A percentile compares a stretch with the other conserved stretches of the same genome.
These are phyloP conservation scores for Saccharomyces hybrid DNA, from an alignment of 1,139 yeast species.

Conservation along the genomic window DNA sequence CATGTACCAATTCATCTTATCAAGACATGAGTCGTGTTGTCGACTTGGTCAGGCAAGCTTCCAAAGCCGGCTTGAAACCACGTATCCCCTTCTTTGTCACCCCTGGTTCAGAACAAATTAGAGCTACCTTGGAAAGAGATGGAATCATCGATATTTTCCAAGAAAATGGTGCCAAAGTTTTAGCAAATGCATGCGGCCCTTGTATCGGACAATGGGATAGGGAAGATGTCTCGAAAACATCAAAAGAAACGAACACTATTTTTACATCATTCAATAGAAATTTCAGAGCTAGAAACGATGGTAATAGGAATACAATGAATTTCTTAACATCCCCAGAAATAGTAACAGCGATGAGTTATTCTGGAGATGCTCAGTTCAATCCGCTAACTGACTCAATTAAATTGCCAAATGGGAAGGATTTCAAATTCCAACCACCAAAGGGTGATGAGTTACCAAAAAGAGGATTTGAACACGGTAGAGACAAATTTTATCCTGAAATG, in stretches of 20 bases:
- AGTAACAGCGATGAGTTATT: slow-evolving; percentile 92
- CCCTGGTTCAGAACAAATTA: slow-evolving; percentile 97
- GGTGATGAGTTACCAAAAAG: slow-evolving; percentile 78
- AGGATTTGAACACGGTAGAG: slow-evolving; percentile 80
- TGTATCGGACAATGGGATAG: slow-evolving; percentile 99
- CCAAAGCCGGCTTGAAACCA: slow-evolving; percentile 78
- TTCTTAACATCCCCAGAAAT: slow-evolving; percentile 94
- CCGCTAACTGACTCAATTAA: slow-evolving; percentile 73
- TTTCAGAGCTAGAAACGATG: slow-evolving; percentile 95
- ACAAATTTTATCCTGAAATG: slow-evolving; percentile 75
- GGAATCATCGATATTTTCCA: slow-evolving; percentile 76
- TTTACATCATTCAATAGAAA: slow-evolving; percentile 95
- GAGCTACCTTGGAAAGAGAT: slow-evolving; percentile 95
- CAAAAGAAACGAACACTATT: slow-evolving; percentile 67
- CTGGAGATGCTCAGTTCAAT: slow-evolving; percentile 83
- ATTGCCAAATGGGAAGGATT: slow-evolving; percentile 55
- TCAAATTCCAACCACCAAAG: slow-evolving; percentile 63
- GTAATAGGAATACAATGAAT: slow-evolving; percentile 94
- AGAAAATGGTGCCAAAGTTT: slow-evolving; percentile 78
- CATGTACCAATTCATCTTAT: slow-evolving; percentile 95
- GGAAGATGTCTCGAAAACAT: slow-evolving; percentile 52
- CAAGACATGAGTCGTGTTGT: slow-evolving; percentile 97
- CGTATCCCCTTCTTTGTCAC: slow-evolving; percentile 88
- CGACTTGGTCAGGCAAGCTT: slow-evolving; percentile 79
- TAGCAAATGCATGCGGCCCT: slow-evolving; percentile 98